Base-by-base conservation (phyloP, 208 protist genomes). In the Angomonas ambiguus region DNA sequence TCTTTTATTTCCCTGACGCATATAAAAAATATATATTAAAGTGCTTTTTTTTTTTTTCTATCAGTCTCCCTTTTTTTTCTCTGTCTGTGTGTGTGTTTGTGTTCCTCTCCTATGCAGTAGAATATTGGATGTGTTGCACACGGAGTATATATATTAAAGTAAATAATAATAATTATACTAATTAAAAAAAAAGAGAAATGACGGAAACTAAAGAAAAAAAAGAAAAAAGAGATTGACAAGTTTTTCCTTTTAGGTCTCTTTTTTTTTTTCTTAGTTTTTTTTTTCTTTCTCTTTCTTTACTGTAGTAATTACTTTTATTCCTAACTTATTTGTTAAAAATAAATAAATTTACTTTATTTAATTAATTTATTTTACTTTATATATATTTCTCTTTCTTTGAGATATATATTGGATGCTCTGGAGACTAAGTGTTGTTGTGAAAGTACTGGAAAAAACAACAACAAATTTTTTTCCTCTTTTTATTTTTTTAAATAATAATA, bases 31-130 rank as follows among this genome's bases (percentile, higher is more conserved):
- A 32, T 20, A 61, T 11, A 4, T 3, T 16, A 4, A 63, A 63
- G 4, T 48, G 34, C 61, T 35, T 38, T 60, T 60, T 63, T 63
- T 70, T 70, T 70, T 57, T 64, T 63, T 70, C 24, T 45, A 61
- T 67, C 0, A 3, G 27, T 62, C 13, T 62, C 24, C 42, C 42
- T 62, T 41, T 41, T n/a, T n/a, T n/a, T n/a, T n/a, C n/a, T n/a
- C n/a, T n/a, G n/a, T n/a, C n/a, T n/a, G n/a, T n/a, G n/a, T n/a
- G n/a, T n/a, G n/a, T n/a, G n/a, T n/a, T n/a, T n/a, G n/a, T n/a
- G n/a, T n/a, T n/a, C n/a, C n/a, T n/a, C n/a, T n/a, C n/a, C n/a
- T n/a, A n/a, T n/a, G n/a, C n/a, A n/a, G n/a, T n/a, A n/a, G n/a
- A n/a, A n/a, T n/a, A n/a, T n/a, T n/a, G n/a, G n/a, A n/a, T n/a